Percentiles rank a stretch among this genome's conserved stretches.
Conservation (phyloP, 2,329 filamentous ascomycete species). For the Clarireedia homoeocarpa region DNA sequence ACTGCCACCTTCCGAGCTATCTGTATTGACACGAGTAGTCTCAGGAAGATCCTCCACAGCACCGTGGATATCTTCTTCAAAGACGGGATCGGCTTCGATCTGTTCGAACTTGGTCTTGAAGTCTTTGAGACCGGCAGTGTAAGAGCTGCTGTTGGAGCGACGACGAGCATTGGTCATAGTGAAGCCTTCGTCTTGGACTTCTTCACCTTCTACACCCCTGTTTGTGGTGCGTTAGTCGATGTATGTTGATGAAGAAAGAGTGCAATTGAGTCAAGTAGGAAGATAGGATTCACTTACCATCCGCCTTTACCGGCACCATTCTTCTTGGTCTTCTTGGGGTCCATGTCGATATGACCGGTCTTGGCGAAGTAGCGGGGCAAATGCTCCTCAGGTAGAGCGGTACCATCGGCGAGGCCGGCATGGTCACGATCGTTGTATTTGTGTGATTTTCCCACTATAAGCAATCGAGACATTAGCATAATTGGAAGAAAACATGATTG, state of each 20-base stretch:
- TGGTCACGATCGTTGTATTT: slow-evolving; percentile 92
- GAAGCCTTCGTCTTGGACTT: slow-evolving; percentile 77
- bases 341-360: slow-evolving; percentile 67
- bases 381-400: slow-evolving; percentile 56
- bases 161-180: slow-evolving; percentile 80
- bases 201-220: slow-evolving; percentile 79
- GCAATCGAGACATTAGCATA: slow-evolving; percentile 14
- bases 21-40: slow-evolving; percentile 26
- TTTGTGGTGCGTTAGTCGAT: slow-evolving; percentile 14
- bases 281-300: slow-evolving; percentile 55
- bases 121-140: slow-evolving; percentile 60
- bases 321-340: slow-evolving; percentile 96
- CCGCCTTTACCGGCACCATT: slow-evolving; percentile 88
- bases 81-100: slow-evolving; percentile 81
- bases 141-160: slow-evolving; percentile 82
- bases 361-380: slow-evolving; percentile 93
- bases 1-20: slow-evolving; percentile 27
- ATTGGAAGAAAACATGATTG: not conserved
- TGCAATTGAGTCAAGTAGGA: not conserved
- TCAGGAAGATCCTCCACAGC: slow-evolving; percentile 31
- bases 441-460: slow-evolving; percentile 89
- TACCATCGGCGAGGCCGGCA: slow-evolving; percentile 68
- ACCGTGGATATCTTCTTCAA: slow-evolving; percentile 79
- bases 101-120: slow-evolving; percentile 98
- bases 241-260: not conserved